Percentiles rank a stretch among this genome's conserved stretches.
Conservation (phyloP, 148 eudicot genomes). For the Diospyros lotus region DNA sequence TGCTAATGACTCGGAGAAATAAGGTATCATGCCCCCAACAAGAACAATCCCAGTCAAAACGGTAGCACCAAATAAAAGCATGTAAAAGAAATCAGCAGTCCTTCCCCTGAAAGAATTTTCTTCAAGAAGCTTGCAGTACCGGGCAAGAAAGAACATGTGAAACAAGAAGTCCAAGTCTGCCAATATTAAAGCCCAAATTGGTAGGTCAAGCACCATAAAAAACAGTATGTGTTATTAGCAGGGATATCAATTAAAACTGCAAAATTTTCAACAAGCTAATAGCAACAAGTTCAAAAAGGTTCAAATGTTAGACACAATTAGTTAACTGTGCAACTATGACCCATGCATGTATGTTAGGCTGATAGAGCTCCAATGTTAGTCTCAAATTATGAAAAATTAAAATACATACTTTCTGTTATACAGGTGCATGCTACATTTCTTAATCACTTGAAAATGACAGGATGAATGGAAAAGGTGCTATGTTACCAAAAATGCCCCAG, state of each 20-base stretch:
- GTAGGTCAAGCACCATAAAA: constrained; percentile 4
- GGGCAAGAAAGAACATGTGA: constrained; percentile 98
- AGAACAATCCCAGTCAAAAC: constrained; percentile 91
- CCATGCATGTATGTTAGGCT: not conserved
- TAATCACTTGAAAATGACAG: no score
- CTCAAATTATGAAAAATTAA: no score
- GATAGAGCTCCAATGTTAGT: no score
- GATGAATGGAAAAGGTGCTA: no score
- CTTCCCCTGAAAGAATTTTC: constrained; percentile 94
- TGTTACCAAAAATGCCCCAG: no score
- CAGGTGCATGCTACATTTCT: not conserved
- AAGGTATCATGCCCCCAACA: constrained; percentile 72
- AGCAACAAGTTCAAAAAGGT: not conserved
- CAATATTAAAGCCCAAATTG: constrained; percentile 12
- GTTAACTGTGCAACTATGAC: not conserved
- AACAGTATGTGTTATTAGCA: not conserved
- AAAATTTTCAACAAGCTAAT: not conserved
- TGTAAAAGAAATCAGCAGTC: constrained; percentile 97
- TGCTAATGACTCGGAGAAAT: constrained; percentile 84
- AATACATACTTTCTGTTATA: not conserved
- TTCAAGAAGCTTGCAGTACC: constrained; percentile 98
- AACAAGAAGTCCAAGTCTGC: constrained; percentile 94
- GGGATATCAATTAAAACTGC: not conserved
- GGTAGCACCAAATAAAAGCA: constrained; percentile 91
- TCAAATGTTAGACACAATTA: not conserved